Evolutionary conservation across 2,329 filamentous ascomycete genomes (phyloP).

Genomic region (Microdochium nivale): DNA sequence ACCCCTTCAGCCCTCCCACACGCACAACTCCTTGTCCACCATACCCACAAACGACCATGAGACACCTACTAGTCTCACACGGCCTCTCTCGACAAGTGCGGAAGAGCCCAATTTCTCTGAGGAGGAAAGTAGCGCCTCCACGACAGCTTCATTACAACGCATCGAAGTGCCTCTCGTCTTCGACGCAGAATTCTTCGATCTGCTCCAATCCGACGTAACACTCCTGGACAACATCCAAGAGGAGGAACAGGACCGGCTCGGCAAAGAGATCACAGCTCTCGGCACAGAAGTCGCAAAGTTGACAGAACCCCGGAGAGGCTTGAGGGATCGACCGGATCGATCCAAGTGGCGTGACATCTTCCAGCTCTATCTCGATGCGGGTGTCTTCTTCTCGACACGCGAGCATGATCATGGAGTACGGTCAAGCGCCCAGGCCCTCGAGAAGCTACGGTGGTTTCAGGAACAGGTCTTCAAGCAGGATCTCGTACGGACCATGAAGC

Average conservation of each 20-base stretch:
- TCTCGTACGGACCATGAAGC: conserved; percentile 54
- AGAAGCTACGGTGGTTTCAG: conserved; percentile 65
- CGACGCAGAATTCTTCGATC: conserved; percentile 71
- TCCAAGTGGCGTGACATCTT: conserved; percentile 75
- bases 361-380: conserved; percentile 69
- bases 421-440: conserved; percentile 54
- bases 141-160: conserved; percentile 15
- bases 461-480: conserved; percentile 53
- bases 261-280: conserved; percentile 52
- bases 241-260: conserved; percentile 56
- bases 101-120: background rate
- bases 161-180: conserved; percentile 73
- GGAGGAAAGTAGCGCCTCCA: background rate
- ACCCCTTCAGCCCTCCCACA: background rate
- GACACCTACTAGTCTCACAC: background rate
- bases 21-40: background rate
- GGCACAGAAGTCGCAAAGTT: conserved; percentile 56
- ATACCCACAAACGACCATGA: background rate
- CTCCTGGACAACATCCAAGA: conserved; percentile 61
- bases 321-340: conserved; percentile 21
- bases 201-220: conserved; percentile 63
- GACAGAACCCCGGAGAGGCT: conserved; percentile 52
- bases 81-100: background rate
- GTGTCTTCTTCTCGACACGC: conserved; percentile 73
- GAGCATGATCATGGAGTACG: conserved; percentile 63